phyloP scores from a whole-genome alignment of 2,329 filamentous ascomycete species.

The Xylariaceae sp. region DNA sequence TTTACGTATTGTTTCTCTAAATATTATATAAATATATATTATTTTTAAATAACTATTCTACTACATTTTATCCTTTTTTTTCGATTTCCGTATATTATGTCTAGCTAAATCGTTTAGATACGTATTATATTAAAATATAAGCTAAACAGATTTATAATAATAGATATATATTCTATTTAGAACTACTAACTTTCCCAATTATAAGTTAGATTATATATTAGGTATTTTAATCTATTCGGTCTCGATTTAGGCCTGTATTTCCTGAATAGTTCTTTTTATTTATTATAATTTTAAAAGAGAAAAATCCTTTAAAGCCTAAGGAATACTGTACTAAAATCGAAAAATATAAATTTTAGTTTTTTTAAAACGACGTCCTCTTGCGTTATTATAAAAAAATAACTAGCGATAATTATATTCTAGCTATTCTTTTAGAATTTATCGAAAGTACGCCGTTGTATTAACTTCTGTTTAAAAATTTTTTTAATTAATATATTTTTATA shows the following conservation, averaged over 20 bases:
- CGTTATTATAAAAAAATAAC: not conserved
- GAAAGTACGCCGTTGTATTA: not conserved
- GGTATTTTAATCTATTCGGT: not conserved
- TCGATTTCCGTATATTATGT: not conserved
- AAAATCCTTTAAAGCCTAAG: not conserved
- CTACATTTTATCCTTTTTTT: not conserved
- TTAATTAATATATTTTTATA: not conserved
- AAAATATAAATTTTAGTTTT: not conserved
- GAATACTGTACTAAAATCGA: not conserved
- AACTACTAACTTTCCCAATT: not conserved
- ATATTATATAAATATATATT: not conserved
- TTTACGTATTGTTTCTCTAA: not conserved
- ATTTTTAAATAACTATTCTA: not conserved
- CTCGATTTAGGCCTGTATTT: not conserved
- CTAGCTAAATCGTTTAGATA: not conserved
- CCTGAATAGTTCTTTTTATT: not conserved
- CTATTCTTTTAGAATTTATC: not conserved
- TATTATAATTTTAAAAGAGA: not conserved
- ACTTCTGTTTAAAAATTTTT: not conserved
- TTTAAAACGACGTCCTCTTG: not conserved
- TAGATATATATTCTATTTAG: not conserved
- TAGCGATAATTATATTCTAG: not conserved
- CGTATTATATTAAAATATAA: not conserved
- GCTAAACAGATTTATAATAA: not conserved
- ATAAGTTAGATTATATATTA: not conserved